Evolutionary conservation across 1,284 basidiomycete genomes (phyloP).

Genomic region (Amylostereum areolatum): DNA sequence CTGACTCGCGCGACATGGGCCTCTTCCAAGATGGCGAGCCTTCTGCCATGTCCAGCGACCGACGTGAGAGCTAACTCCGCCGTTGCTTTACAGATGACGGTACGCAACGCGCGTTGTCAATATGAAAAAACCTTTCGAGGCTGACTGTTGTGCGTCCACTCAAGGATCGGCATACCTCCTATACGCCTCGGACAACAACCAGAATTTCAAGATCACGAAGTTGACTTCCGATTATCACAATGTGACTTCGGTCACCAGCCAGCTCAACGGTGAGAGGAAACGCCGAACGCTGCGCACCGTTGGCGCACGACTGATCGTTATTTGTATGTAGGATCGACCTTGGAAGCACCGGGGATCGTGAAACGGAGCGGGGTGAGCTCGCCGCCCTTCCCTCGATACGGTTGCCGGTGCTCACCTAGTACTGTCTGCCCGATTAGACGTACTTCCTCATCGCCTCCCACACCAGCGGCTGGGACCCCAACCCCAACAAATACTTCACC

Average conservation of each 20-base stretch:
- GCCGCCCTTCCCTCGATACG: neutral
- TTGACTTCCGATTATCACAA: constrained; percentile 44
- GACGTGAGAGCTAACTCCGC: too few species aligned
- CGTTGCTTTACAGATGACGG: constrained; percentile 31
- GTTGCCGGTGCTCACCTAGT: neutral
- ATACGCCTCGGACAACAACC: constrained; percentile 63
- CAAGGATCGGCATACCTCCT: constrained; percentile 42
- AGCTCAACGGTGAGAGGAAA: constrained; percentile 34
- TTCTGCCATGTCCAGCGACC: neutral
- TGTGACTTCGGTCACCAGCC: constrained; percentile 41
- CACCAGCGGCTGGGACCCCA: constrained; percentile 54
- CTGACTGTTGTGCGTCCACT: neutral
- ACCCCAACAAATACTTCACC: constrained; percentile 56
- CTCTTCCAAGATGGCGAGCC: constrained; percentile 49
- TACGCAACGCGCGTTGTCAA: constrained; percentile 13
- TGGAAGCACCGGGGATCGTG: constrained; percentile 58
- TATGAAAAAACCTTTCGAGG: neutral
- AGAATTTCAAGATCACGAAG: constrained; percentile 58
- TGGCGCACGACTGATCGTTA: neutral
- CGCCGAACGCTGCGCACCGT: too few species aligned
- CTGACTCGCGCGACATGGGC: constrained; percentile 55
- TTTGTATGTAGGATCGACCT: constrained; percentile 37
- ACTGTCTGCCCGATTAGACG: constrained; percentile 25
- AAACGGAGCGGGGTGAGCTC: constrained; percentile 46
- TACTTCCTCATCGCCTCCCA: constrained; percentile 60